Evolutionary conservation across 495 filamentous ascomycete species (phyloP), one percentile per base, ranked within the genome.

Genomic region (Annulohypoxylon bovei): DNA sequence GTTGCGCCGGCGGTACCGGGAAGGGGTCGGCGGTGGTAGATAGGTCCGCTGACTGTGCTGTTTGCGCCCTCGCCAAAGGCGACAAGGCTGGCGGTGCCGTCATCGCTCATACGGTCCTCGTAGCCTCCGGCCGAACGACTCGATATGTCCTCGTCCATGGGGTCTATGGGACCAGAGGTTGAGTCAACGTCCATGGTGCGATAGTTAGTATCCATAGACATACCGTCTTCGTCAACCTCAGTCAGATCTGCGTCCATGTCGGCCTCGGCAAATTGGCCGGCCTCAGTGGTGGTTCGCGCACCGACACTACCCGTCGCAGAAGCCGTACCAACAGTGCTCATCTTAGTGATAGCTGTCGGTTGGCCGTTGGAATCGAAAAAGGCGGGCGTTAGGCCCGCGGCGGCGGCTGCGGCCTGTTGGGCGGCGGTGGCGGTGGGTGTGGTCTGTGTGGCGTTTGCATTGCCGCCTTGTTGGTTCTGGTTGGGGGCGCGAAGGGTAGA

Each of bases 21-120:
- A 12, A 77, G 69, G 30, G 77, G 80, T 22, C 81, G 73, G n/a
- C 83, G 79, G 44, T 83, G 82, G 71, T 87, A 93, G 18, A 86
- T 89, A n/a, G 91, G 91, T 6, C 90, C 92, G 59, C 86, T 89
- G 56, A 92, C 85, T 0, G 91, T 93, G 72, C 89, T 94, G 59
- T 89, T 90, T 11, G 93, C 93, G 6, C 92, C 93, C 75, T 97
- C 94, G 53, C 94, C 94, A 64, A 96, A 96, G 0, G 88, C 94
- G 7, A 96, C 93, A 27, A 97, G 81, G 71, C 87, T 91, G 0
- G 88, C 91, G 28, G 70, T 80, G 1, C 81, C 83, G 70, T 94
- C 92, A 68, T 97, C 93, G 65, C 90, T 93, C 83, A 94, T 88
- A 68, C 89, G 90, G 64, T 92, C 89, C 18, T 91, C 86, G 25